phyloP scores from a whole-genome alignment of 2,329 filamentous ascomycete species.

The Aspergillus spinulosporus region DNA sequence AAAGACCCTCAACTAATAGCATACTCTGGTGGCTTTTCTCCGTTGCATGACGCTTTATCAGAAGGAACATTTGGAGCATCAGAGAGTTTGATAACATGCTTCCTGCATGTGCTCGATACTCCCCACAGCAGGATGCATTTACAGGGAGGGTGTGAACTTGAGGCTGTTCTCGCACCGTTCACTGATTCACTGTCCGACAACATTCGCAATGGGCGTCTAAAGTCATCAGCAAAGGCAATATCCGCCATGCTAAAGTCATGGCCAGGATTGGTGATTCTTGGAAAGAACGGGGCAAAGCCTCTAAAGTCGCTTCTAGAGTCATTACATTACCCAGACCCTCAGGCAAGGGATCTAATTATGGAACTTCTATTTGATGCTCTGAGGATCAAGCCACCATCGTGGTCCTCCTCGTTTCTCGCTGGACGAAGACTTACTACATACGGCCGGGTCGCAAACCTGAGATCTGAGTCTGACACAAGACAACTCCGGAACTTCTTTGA shows the following conservation, averaged over 20 bases:
- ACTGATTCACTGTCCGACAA: conserved; percentile 70
- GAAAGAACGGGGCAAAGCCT: conserved; percentile 83
- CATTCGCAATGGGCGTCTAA: conserved; percentile 65
- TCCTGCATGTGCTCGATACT: conserved; percentile 84
- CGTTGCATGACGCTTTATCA: conserved; percentile 86
- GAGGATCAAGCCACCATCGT: conserved; percentile 88
- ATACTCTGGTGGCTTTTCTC: conserved; percentile 77
- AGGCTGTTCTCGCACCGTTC: conserved; percentile 86
- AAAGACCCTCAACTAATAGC: conserved; percentile 79
- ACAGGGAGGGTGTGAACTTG: conserved; percentile 84
- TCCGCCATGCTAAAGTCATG: conserved; percentile 88
- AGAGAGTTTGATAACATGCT: conserved; percentile 82
- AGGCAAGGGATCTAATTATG: conserved; percentile 72
- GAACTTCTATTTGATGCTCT: conserved; percentile 82
- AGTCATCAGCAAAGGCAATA: conserved; percentile 89
- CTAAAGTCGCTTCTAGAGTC: conserved; percentile 76
- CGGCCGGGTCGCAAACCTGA: conserved; percentile 85
- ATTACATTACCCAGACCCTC: conserved; percentile 58
- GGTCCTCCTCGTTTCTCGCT: conserved; percentile 93
- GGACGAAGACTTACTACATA: conserved; percentile 93
- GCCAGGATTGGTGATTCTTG: conserved; percentile 85
- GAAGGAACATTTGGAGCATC: conserved; percentile 92
- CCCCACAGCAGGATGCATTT: conserved; percentile 78
- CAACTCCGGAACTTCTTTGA: conserved; percentile 60
- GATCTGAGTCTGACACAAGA: conserved; percentile 58